Base-by-base conservation (phyloP, 352 stramenopile species). In the Phytophthora tentaculata region DNA sequence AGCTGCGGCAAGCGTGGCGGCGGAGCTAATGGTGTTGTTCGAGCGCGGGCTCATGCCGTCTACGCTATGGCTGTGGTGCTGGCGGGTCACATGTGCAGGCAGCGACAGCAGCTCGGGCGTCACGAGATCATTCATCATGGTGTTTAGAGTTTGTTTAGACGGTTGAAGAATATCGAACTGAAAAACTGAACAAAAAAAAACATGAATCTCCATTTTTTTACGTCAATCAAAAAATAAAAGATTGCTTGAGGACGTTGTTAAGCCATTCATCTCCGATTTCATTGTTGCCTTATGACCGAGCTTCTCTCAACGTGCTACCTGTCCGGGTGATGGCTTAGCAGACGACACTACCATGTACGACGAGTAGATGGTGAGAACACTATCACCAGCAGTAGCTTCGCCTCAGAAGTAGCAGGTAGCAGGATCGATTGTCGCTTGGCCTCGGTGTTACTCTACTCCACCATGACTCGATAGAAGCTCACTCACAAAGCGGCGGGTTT, bases 31-130 rank as follows among this genome's bases (percentile, higher is more conserved):
- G 12, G 53, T 53, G 37, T 26, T 17, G n/a, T 67, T 12, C 14
- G n/a, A 29, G 12, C 51, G 47, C 24, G 73, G 60, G 49, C 45
- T 67, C n/a, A 66, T 55, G 28, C 67, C 78, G 57, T 84, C 79
- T 24, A 86, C 64, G 63, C 76, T 83, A 54, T 77, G 67, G 56
- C 76, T 86, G 57, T 84, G 76, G 43, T 84, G 67, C 55, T 80
- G 69, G 37, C 71, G 67, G 7, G 54, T 71, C 47, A 73, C 55
- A 32, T 84, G 74, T 9, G 20, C 9, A 6, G 68, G 63, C 19
- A 77, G 43, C 23, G 57, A 45, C 17, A 22, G 41, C 2, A 35
- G 49, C 9, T 58, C 43, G 22, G 55, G 5, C 4, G 57, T 26
- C 3, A 54, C 24, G 26, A 80, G 59, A 39, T 80, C 73, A 45